These are phyloP conservation scores for Globisporangium takayamanum DNA, from an alignment of 352 stramenopile genomes.

Conservation along the genomic window DNA sequence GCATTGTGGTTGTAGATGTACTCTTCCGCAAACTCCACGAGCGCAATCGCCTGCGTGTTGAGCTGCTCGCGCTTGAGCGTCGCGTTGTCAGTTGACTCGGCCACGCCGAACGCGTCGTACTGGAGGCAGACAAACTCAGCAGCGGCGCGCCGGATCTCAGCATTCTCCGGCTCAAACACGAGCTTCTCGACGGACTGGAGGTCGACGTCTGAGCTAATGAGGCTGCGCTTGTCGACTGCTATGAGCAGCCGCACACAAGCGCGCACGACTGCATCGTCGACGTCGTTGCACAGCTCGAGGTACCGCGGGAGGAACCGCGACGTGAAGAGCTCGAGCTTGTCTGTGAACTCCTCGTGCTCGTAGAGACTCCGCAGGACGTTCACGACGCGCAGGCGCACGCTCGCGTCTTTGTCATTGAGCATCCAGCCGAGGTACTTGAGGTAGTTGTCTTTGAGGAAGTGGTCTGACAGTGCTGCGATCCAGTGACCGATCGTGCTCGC, in stretches of 20 bases:
- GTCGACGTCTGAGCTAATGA: slow-evolving; percentile 78
- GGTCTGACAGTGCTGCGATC: slow-evolving; percentile 77
- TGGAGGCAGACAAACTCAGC: slow-evolving; percentile 86
- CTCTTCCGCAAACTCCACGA: slow-evolving; percentile 88
- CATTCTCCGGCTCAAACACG: slow-evolving; percentile 69
- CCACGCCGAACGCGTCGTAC: slow-evolving; percentile 84
- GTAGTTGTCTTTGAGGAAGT: slow-evolving; percentile 92
- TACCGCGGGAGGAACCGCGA: slow-evolving; percentile 71
- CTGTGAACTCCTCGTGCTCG: slow-evolving; percentile 51
- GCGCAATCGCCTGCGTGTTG: slow-evolving; percentile 78
- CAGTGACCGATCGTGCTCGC: slow-evolving; percentile 80
- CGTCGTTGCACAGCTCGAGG: slow-evolving; percentile 75
- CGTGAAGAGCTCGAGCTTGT: slow-evolving; percentile 77
- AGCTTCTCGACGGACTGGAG: slow-evolving; percentile 72
- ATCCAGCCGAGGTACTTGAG: slow-evolving; percentile 97
- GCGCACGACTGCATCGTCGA: slow-evolving; percentile 68
- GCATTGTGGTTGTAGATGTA: slow-evolving; percentile 68
- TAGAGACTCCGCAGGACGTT: slow-evolving; percentile 83
- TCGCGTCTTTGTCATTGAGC: slow-evolving; percentile 85
- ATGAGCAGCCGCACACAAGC: slow-evolving; percentile 69
- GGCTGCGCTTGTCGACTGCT: slow-evolving; percentile 68
- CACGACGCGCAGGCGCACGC: slow-evolving; percentile 81
- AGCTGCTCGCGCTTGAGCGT: slow-evolving; percentile 80
- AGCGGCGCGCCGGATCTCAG: slow-evolving; percentile 68
- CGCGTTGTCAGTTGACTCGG: slow-evolving; percentile 45